Base-by-base conservation (phyloP, 345 rosid species). In the Boechera divaricarpa region DNA sequence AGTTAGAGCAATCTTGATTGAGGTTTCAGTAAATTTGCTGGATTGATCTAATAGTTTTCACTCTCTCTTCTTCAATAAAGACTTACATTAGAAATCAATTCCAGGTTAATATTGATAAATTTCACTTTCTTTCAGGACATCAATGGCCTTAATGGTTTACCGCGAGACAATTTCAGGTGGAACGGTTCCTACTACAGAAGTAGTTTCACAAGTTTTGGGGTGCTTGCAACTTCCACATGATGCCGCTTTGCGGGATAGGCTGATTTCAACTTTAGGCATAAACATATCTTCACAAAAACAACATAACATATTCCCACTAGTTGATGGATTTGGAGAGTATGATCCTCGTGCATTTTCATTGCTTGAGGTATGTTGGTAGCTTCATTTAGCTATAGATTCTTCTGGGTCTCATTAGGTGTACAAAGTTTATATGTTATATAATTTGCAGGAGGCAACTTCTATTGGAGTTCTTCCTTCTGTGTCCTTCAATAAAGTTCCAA, bases 301-400 rank as follows among this genome's bases (percentile, higher is more conserved):
- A 72, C 83, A 84, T 33, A 87, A 86, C 70, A 85, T 90, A 35
- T 80, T 83, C 78, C 87, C 97, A 24, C 72, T 91, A 65, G 82
- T 94, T 4, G 98, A 94, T 73, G 97, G 97, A 75, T 94, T 91
- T 83, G 98, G 91, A 75, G 97, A 94, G 83, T 94, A 89, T 63
- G 98, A 94, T 76, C 92, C 98, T 75, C 85, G 97, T 79, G 95
- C 98, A 69, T 90, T 93, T 68, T 91, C 97, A 42, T 67, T 91
- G 67, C 90, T 91, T 69, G 96, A 89, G 98, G 98, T 93, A 65
- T 63, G 64, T 83, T 36, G 16, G 15, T 74, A 49, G 56, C 59
- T 67, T 71, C 79, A 59, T 6, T 13, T 42, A 65, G 9, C 10
- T 67, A 59, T 11, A 69, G 12, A 62, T 71, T 77, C 15, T 58